These are phyloP conservation scores for Naumovozyma dairenensis DNA, from an alignment of 805 yeast genomes.

Conservation along the genomic window DNA sequence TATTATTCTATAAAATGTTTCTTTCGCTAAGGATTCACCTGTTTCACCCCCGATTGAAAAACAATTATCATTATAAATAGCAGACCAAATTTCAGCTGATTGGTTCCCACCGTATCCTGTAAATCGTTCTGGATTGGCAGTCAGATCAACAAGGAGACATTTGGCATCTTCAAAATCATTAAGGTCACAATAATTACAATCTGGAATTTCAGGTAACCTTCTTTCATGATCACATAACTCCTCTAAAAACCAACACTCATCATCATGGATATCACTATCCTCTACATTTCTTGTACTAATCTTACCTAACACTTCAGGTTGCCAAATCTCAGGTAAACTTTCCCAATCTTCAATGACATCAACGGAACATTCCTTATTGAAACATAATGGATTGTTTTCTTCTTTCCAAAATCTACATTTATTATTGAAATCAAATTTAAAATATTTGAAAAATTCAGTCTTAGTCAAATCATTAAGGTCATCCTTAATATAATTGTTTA, in stretches of 20 bases:
- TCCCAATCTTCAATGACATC: slow-evolving; percentile 70
- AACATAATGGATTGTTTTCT: slow-evolving; percentile 66
- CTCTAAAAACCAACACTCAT: slow-evolving; percentile 29
- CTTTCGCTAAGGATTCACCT: slow-evolving; percentile 69
- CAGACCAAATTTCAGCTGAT: slow-evolving; percentile 82
- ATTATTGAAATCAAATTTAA: slow-evolving; percentile 69
- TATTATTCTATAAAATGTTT: slow-evolving; percentile 71
- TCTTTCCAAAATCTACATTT: slow-evolving; percentile 83
- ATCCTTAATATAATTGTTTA: slow-evolving; percentile 43
- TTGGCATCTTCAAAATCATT: slow-evolving; percentile 48
- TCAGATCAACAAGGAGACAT: slow-evolving; percentile 73
- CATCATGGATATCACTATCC: slow-evolving; percentile 22
- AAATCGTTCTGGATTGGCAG: slow-evolving; percentile 86
- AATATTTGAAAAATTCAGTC: slow-evolving; percentile 77
- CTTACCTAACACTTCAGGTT: slow-evolving; percentile 51
- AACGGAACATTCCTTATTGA: slow-evolving; percentile 79
- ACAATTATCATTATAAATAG: slow-evolving; percentile 84
- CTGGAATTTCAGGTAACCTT: slow-evolving; percentile 22
- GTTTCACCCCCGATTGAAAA: slow-evolving; percentile 36
- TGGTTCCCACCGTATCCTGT: slow-evolving; percentile 93
- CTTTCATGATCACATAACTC: slow-evolving; percentile 28
- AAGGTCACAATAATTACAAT: slow-evolving; percentile 58
- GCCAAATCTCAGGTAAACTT: slow-evolving; percentile 59
- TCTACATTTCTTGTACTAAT: slow-evolving; percentile 22
- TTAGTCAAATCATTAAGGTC: slow-evolving; percentile 44